These are phyloP conservation scores for Termitomyces sp. DNA, from an alignment of 768 basidiomycete genomes.

Conservation along the genomic window DNA sequence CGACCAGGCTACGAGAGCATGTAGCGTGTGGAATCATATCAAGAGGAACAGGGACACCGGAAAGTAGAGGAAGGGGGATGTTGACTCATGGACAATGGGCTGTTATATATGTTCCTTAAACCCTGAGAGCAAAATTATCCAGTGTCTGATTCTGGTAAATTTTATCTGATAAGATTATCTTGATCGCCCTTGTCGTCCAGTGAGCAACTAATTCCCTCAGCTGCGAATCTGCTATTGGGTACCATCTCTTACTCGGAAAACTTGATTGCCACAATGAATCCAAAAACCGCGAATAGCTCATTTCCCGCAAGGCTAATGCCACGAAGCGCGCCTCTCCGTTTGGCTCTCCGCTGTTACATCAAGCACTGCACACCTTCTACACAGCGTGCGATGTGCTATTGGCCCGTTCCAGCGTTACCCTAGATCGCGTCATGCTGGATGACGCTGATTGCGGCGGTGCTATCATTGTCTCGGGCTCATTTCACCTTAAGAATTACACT, in stretches of 20 bases:
- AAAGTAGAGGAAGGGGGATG: slow-evolving; percentile 14
- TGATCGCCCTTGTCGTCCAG: neutral
- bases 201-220: slow-evolving; percentile 3
- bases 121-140: slow-evolving; percentile 15
- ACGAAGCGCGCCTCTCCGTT: slow-evolving; percentile 3
- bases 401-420: slow-evolving; percentile 6
- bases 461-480: neutral
- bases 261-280: neutral
- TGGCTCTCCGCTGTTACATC: slow-evolving; percentile 5
- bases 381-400: slow-evolving; percentile 19
- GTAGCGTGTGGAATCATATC: slow-evolving; percentile 34
- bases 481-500: neutral
- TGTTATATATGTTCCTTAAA: slow-evolving; percentile 24
- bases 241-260: neutral
- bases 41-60: slow-evolving; percentile 6
- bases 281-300: slow-evolving; percentile 21
- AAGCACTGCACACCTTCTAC: slow-evolving; percentile 1
- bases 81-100: slow-evolving; percentile 25
- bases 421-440: neutral
- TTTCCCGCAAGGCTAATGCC: slow-evolving; percentile 18
- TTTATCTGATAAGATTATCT: slow-evolving; percentile 26
- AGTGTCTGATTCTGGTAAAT: slow-evolving; percentile 9
- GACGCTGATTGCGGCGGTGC: neutral
- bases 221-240: slow-evolving; percentile 7
- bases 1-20: slow-evolving; percentile 25